Conservation (phyloP, 768 basidiomycete species). For the Auricularia sp. region DNA sequence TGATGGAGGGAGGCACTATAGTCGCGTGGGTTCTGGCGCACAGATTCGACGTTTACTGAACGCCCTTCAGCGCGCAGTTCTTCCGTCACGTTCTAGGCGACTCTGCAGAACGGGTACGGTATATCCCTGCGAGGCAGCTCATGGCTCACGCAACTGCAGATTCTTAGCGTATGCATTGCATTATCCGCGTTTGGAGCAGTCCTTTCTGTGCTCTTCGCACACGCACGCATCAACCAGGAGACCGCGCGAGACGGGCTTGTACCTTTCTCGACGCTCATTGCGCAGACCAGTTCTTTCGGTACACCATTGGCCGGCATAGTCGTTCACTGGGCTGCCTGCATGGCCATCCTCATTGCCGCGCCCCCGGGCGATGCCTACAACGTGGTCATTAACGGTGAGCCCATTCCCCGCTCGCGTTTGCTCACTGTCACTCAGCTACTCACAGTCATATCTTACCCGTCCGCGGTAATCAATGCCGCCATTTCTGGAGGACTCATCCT, state of each 20-base stretch:
- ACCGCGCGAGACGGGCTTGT: constrained; percentile 62
- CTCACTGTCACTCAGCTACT: not conserved
- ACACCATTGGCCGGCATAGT: constrained; percentile 57
- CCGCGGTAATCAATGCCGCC: constrained; percentile 46
- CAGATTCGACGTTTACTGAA: not conserved
- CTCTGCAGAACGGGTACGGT: constrained; percentile 43
- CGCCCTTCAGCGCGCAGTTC: constrained; percentile 45
- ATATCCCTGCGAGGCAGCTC: not conserved
- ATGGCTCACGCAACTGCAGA: constrained; percentile 23
- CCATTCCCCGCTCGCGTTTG: not conserved
- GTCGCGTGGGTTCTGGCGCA: constrained; percentile 43
- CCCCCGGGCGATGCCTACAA: constrained; percentile 70
- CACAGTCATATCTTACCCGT: constrained; percentile 49
- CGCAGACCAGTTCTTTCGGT: constrained; percentile 60
- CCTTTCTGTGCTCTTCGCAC: constrained; percentile 51
- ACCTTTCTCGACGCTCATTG: constrained; percentile 56
- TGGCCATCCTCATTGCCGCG: constrained; percentile 40
- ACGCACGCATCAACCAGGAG: constrained; percentile 69
- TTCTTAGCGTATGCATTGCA: constrained; percentile 51
- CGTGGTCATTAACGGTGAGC: constrained; percentile 56
- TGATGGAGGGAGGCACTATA: constrained; percentile 51
- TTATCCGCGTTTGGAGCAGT: constrained; percentile 58
- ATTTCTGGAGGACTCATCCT: constrained; percentile 55
- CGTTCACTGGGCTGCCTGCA: constrained; percentile 51
- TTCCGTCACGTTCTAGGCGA: constrained; percentile 66